A percentile compares a stretch with the other conserved stretches of the same genome.
Conservation (phyloP, 1,139 yeast genomes). For the Magnusiomyces clavatus region DNA sequence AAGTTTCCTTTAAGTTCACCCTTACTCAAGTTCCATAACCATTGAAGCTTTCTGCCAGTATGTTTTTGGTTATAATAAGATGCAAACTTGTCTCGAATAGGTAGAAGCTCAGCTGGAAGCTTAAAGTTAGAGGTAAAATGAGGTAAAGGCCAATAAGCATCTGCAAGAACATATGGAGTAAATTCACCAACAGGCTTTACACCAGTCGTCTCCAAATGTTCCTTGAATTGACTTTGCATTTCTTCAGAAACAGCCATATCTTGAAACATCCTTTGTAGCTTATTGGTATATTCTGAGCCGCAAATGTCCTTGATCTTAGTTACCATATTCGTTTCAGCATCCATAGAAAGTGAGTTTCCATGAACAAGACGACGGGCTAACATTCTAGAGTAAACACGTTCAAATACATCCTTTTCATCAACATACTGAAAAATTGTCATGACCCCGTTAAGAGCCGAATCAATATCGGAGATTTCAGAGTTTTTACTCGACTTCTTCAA, state of each 20-base stretch:
- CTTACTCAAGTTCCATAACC: conserved; percentile 95
- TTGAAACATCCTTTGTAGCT: conserved; percentile 92
- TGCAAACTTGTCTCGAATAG: conserved; percentile 60
- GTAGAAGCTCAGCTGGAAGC: conserved; percentile 54
- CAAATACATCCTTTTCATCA: conserved; percentile 93
- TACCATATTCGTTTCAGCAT: conserved; percentile 79
- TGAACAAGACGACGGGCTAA: conserved; percentile 84
- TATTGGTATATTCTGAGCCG: conserved; percentile 86
- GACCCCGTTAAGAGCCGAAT: conserved; percentile 58
- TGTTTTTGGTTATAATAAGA: conserved; percentile 68
- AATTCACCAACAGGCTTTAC: conserved; percentile 45
- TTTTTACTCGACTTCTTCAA: conserved; percentile 68
- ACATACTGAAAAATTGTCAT: conserved; percentile 83
- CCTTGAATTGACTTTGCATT: conserved; percentile 57
- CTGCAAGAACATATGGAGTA: conserved; percentile 73
- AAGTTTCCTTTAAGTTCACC: conserved; percentile 90
- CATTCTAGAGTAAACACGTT: conserved; percentile 82
- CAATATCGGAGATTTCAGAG: conserved; percentile 61
- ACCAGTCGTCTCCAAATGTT: conserved; percentile 29
- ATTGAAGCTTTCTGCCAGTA: conserved; percentile 79
- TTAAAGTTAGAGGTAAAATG: conserved; percentile 42
- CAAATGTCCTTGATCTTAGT: conserved; percentile 85
- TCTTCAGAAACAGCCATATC: conserved; percentile 86
- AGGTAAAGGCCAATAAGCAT: conserved; percentile 85
- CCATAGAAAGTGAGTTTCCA: conserved; percentile 73